These are phyloP conservation scores for Solanum hybrid DNA, from an alignment of 305 asterid species.

Conservation along the genomic window DNA sequence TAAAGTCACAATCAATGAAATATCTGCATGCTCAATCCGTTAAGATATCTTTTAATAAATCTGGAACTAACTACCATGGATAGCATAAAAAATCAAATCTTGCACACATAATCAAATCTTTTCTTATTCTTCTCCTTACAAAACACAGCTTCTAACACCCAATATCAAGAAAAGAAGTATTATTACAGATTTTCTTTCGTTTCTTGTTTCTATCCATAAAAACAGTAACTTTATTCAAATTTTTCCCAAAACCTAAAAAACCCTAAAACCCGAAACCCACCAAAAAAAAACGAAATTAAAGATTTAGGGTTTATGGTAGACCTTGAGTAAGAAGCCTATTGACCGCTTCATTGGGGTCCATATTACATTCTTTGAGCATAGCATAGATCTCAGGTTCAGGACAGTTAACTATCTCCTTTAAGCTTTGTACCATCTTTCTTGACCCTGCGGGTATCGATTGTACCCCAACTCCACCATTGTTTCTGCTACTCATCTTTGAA, in stretches of 20 bases:
- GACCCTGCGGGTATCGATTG: slow-evolving; percentile 60
- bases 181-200: neutral
- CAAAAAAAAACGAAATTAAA: neutral
- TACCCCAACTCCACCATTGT: slow-evolving; percentile 38
- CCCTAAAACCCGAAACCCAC: neutral
- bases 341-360: slow-evolving; percentile 97
- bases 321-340: slow-evolving; percentile 87
- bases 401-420: slow-evolving; percentile 81
- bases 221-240: neutral
- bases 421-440: slow-evolving; percentile 71
- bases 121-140: neutral
- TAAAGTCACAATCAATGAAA: neutral
- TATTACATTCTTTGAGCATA: slow-evolving; percentile 80
- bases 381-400: slow-evolving; percentile 95
- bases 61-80: neutral
- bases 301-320: slow-evolving; percentile 12
- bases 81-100: neutral
- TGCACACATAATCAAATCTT: neutral
- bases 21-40: neutral
- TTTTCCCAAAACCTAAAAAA: neutral
- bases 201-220: neutral
- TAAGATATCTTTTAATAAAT: neutral
- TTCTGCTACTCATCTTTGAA: slow-evolving; percentile 6
- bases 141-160: neutral
- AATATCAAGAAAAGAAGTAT: neutral